Evolutionary conservation across 1,284 basidiomycete genomes (phyloP).

Genomic region (Mycena citricolor): DNA sequence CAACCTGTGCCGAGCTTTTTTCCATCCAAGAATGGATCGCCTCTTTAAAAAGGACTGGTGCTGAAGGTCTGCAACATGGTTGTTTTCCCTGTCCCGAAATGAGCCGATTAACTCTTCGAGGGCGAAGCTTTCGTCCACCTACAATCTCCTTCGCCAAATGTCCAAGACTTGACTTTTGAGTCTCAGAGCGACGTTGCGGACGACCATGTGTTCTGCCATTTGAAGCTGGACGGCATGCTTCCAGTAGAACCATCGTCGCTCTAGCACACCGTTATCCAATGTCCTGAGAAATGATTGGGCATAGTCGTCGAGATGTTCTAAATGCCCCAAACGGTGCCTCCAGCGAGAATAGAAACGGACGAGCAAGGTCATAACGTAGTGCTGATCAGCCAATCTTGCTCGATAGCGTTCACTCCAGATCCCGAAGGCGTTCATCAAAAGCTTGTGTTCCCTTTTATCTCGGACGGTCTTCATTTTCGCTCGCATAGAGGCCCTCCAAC

Average conservation of each 20-base stretch:
- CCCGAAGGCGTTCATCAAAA: slow-evolving; percentile 55
- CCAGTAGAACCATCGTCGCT: slow-evolving; percentile 57
- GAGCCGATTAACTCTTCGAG: slow-evolving; percentile 12
- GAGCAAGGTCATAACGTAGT: slow-evolving; percentile 45
- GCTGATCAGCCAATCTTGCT: slow-evolving; percentile 48
- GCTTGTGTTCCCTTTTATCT: slow-evolving; percentile 47
- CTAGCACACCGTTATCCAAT: slow-evolving; percentile 36
- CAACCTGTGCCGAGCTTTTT: slow-evolving; percentile 47
- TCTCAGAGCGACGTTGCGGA: slow-evolving; percentile 44
- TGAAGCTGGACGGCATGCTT: slow-evolving; percentile 42
- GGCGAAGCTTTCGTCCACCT: slow-evolving; percentile 28
- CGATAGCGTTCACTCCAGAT: slow-evolving; percentile 60
- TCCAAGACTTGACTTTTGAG: slow-evolving; percentile 47
- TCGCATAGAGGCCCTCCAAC: slow-evolving; percentile 70
- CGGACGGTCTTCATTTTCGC: slow-evolving; percentile 60
- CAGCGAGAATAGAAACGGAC: slow-evolving; percentile 48
- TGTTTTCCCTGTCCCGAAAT: slow-evolving; percentile 39
- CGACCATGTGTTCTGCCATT: slow-evolving; percentile 43
- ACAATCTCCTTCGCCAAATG: slow-evolving; percentile 60
- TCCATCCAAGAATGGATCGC: slow-evolving; percentile 54
- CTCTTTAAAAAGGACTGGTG: slow-evolving; percentile 46
- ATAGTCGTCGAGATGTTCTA: slow-evolving; percentile 44
- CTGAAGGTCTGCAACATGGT: slow-evolving; percentile 43
- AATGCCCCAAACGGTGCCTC: slow-evolving; percentile 42
- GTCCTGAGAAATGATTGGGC: slow-evolving; percentile 47